phyloP scores from a whole-genome alignment of 2,329 filamentous ascomycete genomes.

The Leptographium radiaticola region DNA sequence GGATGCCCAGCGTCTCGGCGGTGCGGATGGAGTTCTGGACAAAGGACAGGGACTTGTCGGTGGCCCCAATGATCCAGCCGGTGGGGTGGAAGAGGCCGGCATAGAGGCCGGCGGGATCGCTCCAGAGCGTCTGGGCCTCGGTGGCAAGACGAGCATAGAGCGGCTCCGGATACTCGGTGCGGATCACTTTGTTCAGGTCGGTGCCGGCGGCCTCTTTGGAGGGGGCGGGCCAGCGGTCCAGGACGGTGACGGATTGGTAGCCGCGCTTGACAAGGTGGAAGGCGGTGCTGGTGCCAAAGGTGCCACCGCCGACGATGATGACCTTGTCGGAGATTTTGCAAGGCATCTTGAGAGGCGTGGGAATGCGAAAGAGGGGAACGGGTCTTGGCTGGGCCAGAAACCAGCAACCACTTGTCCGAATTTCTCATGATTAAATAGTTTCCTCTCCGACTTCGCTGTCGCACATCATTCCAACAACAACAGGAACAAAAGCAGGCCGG shows the following conservation, averaged over 20 bases:
- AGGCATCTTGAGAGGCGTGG: background rate
- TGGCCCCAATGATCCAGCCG: conserved; percentile 4
- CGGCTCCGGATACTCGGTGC: conserved; percentile 43
- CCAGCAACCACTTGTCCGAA: too few species aligned
- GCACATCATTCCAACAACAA: too few species aligned
- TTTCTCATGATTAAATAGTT: too few species aligned
- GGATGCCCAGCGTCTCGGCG: background rate
- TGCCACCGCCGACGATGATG: conserved; percentile 29
- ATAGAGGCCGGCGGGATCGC: background rate
- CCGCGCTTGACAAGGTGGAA: conserved; percentile 29
- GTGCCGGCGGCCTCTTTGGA: conserved; percentile 34
- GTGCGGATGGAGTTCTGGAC: background rate
- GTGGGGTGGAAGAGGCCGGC: conserved; percentile 5
- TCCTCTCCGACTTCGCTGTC: too few species aligned
- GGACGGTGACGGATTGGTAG: conserved; percentile 32
- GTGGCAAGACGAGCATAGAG: conserved; percentile 39
- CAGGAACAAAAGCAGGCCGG: too few species aligned
- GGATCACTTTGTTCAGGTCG: conserved; percentile 48
- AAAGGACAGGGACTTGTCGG: background rate
- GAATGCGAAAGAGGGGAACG: too few species aligned
- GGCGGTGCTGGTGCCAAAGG: conserved; percentile 37
- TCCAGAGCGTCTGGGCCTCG: conserved; percentile 1
- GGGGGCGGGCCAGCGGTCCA: conserved; percentile 32
- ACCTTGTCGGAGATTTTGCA: conserved; percentile 11
- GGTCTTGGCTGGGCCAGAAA: too few species aligned